Percentiles rank a stretch among this genome's conserved stretches.
These are phyloP conservation scores for Pseudotsuga menziesii DNA, from an alignment of 75 land plant genomes.

Conservation along the genomic window DNA sequence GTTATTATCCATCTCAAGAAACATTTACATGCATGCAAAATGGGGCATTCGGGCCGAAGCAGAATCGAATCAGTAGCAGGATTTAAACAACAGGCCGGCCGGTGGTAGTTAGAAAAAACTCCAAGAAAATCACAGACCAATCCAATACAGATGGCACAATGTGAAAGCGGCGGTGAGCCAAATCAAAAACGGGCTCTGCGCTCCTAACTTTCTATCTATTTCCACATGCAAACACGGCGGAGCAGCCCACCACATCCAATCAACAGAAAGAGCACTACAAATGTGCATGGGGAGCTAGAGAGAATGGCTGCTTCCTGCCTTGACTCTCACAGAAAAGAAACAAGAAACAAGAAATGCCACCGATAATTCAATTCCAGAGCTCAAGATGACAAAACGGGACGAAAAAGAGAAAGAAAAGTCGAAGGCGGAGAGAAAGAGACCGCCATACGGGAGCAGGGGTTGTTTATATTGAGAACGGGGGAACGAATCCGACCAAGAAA, in stretches of 20 bases:
- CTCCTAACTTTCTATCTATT: too few relatives aligned
- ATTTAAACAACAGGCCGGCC: background rate
- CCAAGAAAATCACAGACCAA: background rate
- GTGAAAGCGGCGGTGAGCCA: background rate
- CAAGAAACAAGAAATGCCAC: too few relatives aligned
- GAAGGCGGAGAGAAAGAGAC: background rate
- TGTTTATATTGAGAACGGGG: background rate
- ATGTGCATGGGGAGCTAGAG: too few relatives aligned
- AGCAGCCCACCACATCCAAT: background rate
- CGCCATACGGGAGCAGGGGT: too few relatives aligned
- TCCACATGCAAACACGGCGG: background rate
- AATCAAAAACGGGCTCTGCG: background rate
- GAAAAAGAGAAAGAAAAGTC: background rate
- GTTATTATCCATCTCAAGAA: background rate
- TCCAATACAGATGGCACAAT: background rate
- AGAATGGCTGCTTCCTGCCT: too few relatives aligned
- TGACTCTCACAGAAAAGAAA: too few relatives aligned
- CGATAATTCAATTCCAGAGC: too few relatives aligned
- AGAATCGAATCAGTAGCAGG: too few relatives aligned
- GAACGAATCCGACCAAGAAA: background rate
- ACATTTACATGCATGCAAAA: background rate
- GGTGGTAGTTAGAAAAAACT: background rate
- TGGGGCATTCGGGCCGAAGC: background rate
- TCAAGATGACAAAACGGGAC: background rate
- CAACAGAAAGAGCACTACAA: too few relatives aligned